Conservation (phyloP, 78 protist species). For the Dictyostelium brefeldianum region DNA sequence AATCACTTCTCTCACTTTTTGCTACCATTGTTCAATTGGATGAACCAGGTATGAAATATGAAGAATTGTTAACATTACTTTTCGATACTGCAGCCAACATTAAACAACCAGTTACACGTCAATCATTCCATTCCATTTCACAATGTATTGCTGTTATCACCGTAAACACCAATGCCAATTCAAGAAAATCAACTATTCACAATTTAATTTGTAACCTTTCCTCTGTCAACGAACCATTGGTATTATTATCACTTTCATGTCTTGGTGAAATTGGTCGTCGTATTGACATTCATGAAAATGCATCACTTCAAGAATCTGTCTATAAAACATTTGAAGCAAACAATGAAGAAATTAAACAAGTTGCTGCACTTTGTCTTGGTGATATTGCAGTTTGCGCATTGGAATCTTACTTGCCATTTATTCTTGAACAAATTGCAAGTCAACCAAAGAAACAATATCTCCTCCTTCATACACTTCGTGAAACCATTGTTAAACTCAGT, state of each 20-base stretch:
- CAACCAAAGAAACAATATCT: slow-evolving; percentile 92
- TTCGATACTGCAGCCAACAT: slow-evolving; percentile 33
- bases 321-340: slow-evolving; percentile 52
- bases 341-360: slow-evolving; percentile 92
- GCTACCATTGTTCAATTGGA: slow-evolving; percentile 43
- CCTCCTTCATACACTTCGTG: slow-evolving; percentile 92
- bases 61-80: neutral
- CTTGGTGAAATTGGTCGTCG: slow-evolving; percentile 95
- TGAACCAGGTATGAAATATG: slow-evolving; percentile 58
- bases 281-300: slow-evolving; percentile 67
- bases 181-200: slow-evolving; percentile 63
- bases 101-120: slow-evolving; percentile 76
- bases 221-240: slow-evolving; percentile 25
- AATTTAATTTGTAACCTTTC: slow-evolving; percentile 34
- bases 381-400: slow-evolving; percentile 86
- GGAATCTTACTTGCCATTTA: slow-evolving; percentile 70
- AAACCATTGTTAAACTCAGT: slow-evolving; percentile 68
- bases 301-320: slow-evolving; percentile 51
- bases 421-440: slow-evolving; percentile 79
- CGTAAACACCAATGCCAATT: neutral
- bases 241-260: slow-evolving; percentile 84
- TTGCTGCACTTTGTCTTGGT: slow-evolving; percentile 89
- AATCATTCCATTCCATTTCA: slow-evolving; percentile 61
- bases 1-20: slow-evolving; percentile 69
- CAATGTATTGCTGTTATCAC: slow-evolving; percentile 87